Evolutionary conservation across 2,329 filamentous ascomycete species (phyloP).

Genomic region (Gyromitra esculenta): DNA sequence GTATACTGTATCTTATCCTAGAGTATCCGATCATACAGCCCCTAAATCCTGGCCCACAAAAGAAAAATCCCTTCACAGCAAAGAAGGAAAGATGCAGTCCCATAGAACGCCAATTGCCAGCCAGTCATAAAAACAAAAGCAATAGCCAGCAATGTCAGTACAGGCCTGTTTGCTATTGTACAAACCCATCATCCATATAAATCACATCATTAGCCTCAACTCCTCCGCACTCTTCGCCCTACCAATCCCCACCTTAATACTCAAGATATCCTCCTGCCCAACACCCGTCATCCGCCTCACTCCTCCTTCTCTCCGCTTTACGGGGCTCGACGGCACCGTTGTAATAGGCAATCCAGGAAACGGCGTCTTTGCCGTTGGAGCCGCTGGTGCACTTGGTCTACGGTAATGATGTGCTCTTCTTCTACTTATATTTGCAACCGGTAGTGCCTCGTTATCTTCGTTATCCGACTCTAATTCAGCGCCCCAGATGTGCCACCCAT

Average conservation of each 20-base stretch:
- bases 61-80: not conserved
- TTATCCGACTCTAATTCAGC: not conserved
- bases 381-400: not conserved
- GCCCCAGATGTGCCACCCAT: constrained; percentile 12
- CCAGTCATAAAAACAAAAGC: not conserved
- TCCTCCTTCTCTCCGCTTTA: constrained; percentile 28
- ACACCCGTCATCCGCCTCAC: constrained; percentile 39
- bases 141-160: not conserved
- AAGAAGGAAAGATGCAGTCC: not conserved
- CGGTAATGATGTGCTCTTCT: constrained; percentile 14
- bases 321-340: not conserved
- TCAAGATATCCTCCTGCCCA: constrained; percentile 24
- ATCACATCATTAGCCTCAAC: constrained; percentile 35
- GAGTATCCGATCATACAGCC: not conserved
- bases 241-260: constrained; percentile 34
- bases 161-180: not conserved
- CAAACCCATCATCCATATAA: not conserved
- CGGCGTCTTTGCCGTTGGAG: not conserved
- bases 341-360: not conserved
- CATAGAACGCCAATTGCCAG: constrained; percentile 11
- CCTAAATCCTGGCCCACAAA: not conserved
- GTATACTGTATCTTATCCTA: not conserved
- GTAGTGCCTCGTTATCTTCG: not conserved
- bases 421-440: constrained; percentile 28
- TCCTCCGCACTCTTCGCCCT: constrained; percentile 49